Conservation (phyloP, 192 early-diverging fungal genomes). For the Backusella sp. region DNA sequence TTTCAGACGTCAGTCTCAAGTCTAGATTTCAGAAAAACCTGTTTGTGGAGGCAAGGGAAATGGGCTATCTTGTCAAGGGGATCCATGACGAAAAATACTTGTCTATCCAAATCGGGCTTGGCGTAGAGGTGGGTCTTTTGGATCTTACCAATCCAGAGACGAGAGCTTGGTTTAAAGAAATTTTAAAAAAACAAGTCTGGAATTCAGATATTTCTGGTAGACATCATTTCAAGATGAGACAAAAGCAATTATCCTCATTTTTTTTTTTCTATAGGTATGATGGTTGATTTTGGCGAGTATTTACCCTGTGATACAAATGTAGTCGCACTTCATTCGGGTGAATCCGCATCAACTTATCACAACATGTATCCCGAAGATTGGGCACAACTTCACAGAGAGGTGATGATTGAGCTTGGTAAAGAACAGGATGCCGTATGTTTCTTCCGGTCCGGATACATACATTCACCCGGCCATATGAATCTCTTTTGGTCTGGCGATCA, state of each 20-base stretch:
- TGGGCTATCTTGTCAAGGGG: conserved; percentile 30
- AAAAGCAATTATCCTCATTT: neutral
- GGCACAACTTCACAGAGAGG: conserved; percentile 31
- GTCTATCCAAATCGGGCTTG: conserved; percentile 20
- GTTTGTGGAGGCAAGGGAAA: conserved; percentile 28
- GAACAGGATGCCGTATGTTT: conserved; percentile 33
- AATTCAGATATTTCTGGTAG: conserved; percentile 26
- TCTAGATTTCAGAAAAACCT: conserved; percentile 16
- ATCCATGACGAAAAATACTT: neutral
- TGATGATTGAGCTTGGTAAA: conserved; percentile 21
- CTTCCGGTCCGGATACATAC: conserved; percentile 29
- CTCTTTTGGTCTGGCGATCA: conserved; percentile 41
- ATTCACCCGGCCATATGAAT: conserved; percentile 33
- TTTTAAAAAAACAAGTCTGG: conserved; percentile 31
- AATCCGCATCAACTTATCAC: conserved; percentile 27
- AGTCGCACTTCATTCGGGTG: conserved; percentile 12
- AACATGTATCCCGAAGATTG: conserved; percentile 43
- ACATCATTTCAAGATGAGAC: too few relatives aligned
- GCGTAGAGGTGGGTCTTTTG: conserved; percentile 31
- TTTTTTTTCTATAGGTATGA: conserved; percentile 16
- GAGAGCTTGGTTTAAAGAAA: conserved; percentile 34
- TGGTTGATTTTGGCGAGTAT: conserved; percentile 39
- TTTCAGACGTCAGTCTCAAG: conserved; percentile 25
- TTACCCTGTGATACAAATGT: conserved; percentile 22
- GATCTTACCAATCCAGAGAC: conserved; percentile 39